These are phyloP conservation scores for Ophiostoma pallidulum DNA, from an alignment of 2,329 filamentous ascomycete genomes.

Conservation along the genomic window DNA sequence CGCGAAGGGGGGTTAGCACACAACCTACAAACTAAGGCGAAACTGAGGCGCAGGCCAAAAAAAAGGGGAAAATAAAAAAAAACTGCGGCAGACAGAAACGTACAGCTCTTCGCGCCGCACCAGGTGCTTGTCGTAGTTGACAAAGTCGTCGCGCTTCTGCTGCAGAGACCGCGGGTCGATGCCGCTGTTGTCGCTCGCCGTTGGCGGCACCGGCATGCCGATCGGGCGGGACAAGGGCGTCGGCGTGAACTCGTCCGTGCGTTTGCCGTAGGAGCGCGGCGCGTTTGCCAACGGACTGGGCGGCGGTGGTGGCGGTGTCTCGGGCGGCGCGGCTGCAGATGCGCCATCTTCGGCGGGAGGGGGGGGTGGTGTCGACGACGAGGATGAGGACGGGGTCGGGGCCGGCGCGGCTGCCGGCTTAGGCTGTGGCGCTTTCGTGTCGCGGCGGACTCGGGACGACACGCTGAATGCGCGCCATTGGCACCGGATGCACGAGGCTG, in stretches of 20 bases:
- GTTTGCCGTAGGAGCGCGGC: conserved; percentile 50
- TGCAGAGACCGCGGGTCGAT: conserved; percentile 56
- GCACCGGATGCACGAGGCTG: conserved; percentile 36
- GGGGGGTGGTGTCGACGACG: too few species aligned
- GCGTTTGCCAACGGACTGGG: conserved; percentile 41
- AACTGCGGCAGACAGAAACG: too few species aligned
- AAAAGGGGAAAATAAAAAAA: too few species aligned
- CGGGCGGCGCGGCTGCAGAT: too few species aligned
- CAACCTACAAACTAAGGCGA: background rate
- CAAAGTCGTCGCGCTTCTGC: conserved; percentile 69
- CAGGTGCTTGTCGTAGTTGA: conserved; percentile 77
- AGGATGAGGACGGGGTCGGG: too few species aligned
- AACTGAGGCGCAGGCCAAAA: too few species aligned
- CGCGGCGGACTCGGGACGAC: conserved; percentile 13
- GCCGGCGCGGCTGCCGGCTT: conserved; percentile 19
- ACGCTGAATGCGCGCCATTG: conserved; percentile 31
- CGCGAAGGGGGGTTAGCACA: background rate
- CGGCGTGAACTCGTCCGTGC: conserved; percentile 45
- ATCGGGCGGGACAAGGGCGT: conserved; percentile 63
- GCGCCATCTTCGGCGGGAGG: too few species aligned
- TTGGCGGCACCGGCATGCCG: conserved; percentile 65
- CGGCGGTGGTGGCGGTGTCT: conserved; percentile 2
- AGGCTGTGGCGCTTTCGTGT: conserved; percentile 9
- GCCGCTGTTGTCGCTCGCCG: conserved; percentile 72
- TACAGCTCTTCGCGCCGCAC: conserved; percentile 67